Conservation (phyloP, 2,329 filamentous ascomycete genomes). For the Pseudogymnoascus sp. region DNA sequence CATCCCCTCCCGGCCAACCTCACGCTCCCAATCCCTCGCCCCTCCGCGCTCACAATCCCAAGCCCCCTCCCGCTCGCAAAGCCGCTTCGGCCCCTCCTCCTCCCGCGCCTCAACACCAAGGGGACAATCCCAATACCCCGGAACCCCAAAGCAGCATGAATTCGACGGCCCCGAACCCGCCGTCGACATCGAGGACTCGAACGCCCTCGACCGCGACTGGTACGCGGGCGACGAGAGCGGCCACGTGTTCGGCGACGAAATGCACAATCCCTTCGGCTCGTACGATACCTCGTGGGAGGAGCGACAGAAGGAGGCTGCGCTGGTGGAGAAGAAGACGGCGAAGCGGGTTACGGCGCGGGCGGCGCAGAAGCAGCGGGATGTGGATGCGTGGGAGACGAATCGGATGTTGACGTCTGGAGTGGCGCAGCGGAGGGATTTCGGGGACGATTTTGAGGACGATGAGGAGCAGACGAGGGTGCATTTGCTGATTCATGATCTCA, state of each 20-base stretch:
- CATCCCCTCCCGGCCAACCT: conserved; percentile 24
- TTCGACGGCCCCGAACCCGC: conserved; percentile 58
- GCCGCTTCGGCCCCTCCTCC: conserved; percentile 26
- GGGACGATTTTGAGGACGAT: conserved; percentile 79
- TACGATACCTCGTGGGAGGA: conserved; percentile 66
- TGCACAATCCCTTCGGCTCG: conserved; percentile 85
- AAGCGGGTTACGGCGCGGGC: conserved; percentile 64
- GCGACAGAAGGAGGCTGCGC: conserved; percentile 64
- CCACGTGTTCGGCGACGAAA: conserved; percentile 81
- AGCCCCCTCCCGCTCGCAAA: conserved; percentile 35
- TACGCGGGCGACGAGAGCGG: conserved; percentile 81
- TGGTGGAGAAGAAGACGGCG: conserved; percentile 76
- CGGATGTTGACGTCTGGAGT: conserved; percentile 96
- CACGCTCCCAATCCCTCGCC: conserved; percentile 13
- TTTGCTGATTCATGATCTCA: conserved; percentile 85
- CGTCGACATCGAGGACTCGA: conserved; percentile 61
- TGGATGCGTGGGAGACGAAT: conserved; percentile 98
- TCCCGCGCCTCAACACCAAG: conserved; percentile 31
- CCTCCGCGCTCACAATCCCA: conserved; percentile 27
- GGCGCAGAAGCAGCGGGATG: conserved; percentile 84
- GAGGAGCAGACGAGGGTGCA: conserved; percentile 86
- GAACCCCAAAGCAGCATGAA: conserved; percentile 47
- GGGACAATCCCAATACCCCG: conserved; percentile 28
- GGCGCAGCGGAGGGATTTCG: conserved; percentile 78
- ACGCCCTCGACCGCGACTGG: conserved; percentile 83